A percentile compares a stretch with the other conserved stretches of the same genome.
phyloP scores from a whole-genome alignment of 2,329 filamentous ascomycete species.

The Trichoderma atrobrunneum region DNA sequence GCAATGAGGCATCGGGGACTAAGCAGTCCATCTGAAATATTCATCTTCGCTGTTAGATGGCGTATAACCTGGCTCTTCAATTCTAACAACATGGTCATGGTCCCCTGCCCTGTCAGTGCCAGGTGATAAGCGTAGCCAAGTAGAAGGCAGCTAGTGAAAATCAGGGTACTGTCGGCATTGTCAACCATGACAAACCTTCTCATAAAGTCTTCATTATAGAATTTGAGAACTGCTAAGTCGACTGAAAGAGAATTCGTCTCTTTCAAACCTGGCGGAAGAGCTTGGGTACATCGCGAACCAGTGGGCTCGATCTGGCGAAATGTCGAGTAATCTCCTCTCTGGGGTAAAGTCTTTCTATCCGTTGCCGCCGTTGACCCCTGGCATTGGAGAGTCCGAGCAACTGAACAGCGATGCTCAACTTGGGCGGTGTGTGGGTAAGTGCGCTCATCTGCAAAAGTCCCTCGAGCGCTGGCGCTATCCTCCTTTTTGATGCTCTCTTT shows the following conservation, averaged over 20 bases:
- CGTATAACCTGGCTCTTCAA: background rate
- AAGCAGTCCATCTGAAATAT: background rate
- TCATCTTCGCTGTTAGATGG: background rate
- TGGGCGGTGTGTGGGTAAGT: background rate
- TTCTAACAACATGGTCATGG: background rate
- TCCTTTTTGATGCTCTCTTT: background rate
- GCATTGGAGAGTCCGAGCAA: background rate
- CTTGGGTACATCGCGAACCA: background rate
- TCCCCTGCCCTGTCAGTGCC: background rate
- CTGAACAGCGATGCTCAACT: background rate
- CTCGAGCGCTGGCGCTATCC: background rate
- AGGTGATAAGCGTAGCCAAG: constrained; percentile 1
- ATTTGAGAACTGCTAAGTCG: background rate
- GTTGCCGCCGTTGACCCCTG: background rate
- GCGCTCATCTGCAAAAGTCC: background rate
- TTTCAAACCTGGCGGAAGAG: background rate
- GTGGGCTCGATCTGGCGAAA: background rate
- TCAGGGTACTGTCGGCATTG: background rate
- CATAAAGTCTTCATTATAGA: background rate
- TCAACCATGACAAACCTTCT: background rate
- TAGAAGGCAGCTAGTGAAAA: background rate
- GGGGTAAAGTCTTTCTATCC: background rate
- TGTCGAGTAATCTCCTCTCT: background rate
- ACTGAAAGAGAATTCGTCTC: background rate
- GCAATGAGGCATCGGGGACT: background rate